phyloP scores from a whole-genome alignment of 805 yeast species.

The Saccharomycopsis synnaedendra region DNA sequence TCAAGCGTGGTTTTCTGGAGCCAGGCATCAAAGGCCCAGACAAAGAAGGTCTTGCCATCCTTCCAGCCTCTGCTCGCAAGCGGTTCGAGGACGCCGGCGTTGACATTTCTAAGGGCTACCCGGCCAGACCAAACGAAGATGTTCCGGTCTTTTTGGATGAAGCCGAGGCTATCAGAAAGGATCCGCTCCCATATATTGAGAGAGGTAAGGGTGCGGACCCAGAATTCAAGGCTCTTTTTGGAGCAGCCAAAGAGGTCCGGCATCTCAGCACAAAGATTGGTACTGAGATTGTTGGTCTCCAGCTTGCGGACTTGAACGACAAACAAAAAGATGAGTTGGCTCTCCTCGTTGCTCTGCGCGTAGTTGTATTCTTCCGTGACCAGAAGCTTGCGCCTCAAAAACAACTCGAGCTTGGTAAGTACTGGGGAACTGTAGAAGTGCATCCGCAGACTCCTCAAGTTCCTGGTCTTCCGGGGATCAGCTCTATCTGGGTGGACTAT shows the following conservation, averaged over 20 bases:
- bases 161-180: slow-evolving; percentile 26
- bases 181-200: slow-evolving; percentile 25
- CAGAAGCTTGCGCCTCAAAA: slow-evolving; percentile 33
- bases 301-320: slow-evolving; percentile 29
- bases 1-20: neutral
- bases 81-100: slow-evolving; percentile 25
- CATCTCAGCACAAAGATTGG: slow-evolving; percentile 35
- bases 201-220: slow-evolving; percentile 27
- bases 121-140: slow-evolving; percentile 24
- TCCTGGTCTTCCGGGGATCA: slow-evolving; percentile 27
- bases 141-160: slow-evolving; percentile 31
- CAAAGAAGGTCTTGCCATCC: slow-evolving; percentile 13
- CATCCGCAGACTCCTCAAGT: slow-evolving; percentile 27
- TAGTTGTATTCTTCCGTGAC: slow-evolving; percentile 37
- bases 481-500: slow-evolving; percentile 22
- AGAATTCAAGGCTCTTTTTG: slow-evolving; percentile 27
- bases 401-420: slow-evolving; percentile 33
- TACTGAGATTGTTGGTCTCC: slow-evolving; percentile 37
- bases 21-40: slow-evolving; percentile 11
- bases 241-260: slow-evolving; percentile 30
- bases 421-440: slow-evolving; percentile 33
- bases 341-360: slow-evolving; percentile 33
- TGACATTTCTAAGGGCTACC: slow-evolving; percentile 29
- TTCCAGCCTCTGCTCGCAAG: slow-evolving; percentile 20
- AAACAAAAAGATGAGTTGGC: slow-evolving; percentile 36